These are phyloP conservation scores for Aspergillus sp. DNA, from an alignment of 2,329 filamentous ascomycete genomes.

Conservation along the genomic window DNA sequence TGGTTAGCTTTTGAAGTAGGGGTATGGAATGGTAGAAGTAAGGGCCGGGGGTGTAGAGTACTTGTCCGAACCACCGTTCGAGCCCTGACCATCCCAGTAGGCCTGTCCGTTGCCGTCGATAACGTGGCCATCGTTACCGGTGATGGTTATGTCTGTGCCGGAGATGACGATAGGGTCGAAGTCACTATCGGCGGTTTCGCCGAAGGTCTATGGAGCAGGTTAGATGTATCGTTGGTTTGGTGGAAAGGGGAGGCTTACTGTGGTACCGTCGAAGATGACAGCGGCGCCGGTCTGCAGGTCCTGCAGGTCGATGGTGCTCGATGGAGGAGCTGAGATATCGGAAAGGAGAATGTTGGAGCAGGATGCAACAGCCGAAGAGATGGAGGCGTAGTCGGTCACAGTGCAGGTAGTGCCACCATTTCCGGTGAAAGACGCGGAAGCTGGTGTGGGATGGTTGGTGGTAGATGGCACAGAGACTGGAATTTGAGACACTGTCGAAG, in stretches of 20 bases:
- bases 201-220: conserved; percentile 28
- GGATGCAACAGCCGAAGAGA: conserved; percentile 38
- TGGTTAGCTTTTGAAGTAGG: background rate
- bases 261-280: conserved; percentile 44
- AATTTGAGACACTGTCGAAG: background rate
- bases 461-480: background rate
- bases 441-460: background rate
- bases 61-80: conserved; percentile 44
- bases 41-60: background rate
- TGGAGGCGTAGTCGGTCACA: conserved; percentile 30
- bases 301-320: conserved; percentile 42
- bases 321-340: conserved; percentile 40
- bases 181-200: conserved; percentile 37
- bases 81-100: conserved; percentile 50
- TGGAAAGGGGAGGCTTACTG: conserved; percentile 16
- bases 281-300: conserved; percentile 42
- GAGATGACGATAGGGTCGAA: conserved; percentile 40
- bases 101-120: conserved; percentile 42
- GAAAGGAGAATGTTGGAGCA: conserved; percentile 46
- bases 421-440: conserved; percentile 4
- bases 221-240: no score
- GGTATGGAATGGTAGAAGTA: no score
- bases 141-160: conserved; percentile 44
- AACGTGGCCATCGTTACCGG: conserved; percentile 32
- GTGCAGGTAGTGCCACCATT: conserved; percentile 22